Base-by-base conservation (phyloP, 2,329 filamentous ascomycete species). In the Pseudopithomyces chartarum region DNA sequence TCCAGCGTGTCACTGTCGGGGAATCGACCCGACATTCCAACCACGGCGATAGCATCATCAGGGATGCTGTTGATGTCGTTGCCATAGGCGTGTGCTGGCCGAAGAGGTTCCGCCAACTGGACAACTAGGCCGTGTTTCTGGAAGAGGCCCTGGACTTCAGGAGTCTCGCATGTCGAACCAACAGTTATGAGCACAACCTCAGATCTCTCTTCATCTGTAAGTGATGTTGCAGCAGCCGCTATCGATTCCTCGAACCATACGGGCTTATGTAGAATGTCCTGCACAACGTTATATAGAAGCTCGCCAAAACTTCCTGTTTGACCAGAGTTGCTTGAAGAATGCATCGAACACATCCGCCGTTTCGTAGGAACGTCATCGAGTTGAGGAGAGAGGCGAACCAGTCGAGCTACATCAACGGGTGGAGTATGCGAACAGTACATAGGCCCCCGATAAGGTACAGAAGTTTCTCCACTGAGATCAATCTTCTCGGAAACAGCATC, bases 1-100 rank as follows among this genome's bases (percentile, higher is more conserved):
- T 76, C 66, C n/a, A 58, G 52, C 45, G 64, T 56, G 17, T 65
- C 63, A 40, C 58, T 55, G 6, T 54, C 61, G 1, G 65, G 67
- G 13, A 64, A 61, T n/a, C 66, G 36, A 19, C 67, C 53, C 8
- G 67, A 66, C 29, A 61, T 54, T 17, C 69, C 63, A 46, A 70
- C 52, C 36, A 72, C 64, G 12, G 68, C 69, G 20, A 60, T 39
- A 46, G 39, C 39, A 22, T 42, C 39, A n/a, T 3, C 12, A 13
- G 34, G 34, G 34, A 38, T 38, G 12, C n/a, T 13, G 34, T n/a
- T 40, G 36, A 51, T 23, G 40, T 39, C 33, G 5, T 51, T 20
- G 17, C 48, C 34, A 17, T 39, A n/a, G 3, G 33, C 33, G 3
- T 15, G 34, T 20, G 33, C 6, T 26, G n/a, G 19, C 34, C 19